Evolutionary conservation across 768 basidiomycete genomes (phyloP).

Genomic region (Phaeotremella fagi): DNA sequence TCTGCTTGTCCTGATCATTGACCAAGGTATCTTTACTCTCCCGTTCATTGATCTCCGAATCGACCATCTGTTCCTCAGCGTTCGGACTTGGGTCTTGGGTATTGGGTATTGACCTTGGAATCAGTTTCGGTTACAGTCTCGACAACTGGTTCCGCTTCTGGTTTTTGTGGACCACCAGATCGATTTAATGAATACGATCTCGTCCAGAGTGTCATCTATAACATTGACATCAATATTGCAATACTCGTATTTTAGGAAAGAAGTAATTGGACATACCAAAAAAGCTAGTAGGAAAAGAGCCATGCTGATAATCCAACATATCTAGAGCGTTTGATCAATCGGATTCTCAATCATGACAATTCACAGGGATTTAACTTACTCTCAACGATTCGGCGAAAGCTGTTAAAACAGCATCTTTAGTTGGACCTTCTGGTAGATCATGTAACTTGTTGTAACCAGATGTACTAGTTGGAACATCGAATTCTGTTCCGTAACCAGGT

Average conservation of each 20-base stretch:
- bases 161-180: conserved; percentile 2
- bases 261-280: conserved; percentile 11
- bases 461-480: conserved; percentile 32
- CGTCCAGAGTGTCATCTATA: conserved; percentile 33
- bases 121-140: neutral
- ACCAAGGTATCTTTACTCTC: too few relatives aligned
- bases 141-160: neutral
- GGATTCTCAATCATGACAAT: neutral
- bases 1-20: too few relatives aligned
- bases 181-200: conserved; percentile 32
- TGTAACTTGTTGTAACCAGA: conserved; percentile 37
- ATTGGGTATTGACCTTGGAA: too few relatives aligned
- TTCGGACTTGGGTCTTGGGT: too few relatives aligned
- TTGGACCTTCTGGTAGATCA: conserved; percentile 33
- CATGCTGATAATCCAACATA: conserved; percentile 36
- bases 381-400: conserved; percentile 42
- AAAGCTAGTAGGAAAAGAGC: conserved; percentile 23
- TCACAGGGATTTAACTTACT: conserved; percentile 12
- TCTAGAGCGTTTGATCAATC: too few relatives aligned
- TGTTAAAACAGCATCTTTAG: conserved; percentile 30
- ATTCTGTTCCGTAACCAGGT: conserved; percentile 39
- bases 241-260: neutral
- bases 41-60: too few relatives aligned
- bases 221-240: neutral
- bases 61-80: too few relatives aligned